Evolutionary conservation across 2,329 filamentous ascomycete genomes (phyloP), one percentile per base, ranked within the genome.

Genomic region (Lasiodiplodia citricola): DNA sequence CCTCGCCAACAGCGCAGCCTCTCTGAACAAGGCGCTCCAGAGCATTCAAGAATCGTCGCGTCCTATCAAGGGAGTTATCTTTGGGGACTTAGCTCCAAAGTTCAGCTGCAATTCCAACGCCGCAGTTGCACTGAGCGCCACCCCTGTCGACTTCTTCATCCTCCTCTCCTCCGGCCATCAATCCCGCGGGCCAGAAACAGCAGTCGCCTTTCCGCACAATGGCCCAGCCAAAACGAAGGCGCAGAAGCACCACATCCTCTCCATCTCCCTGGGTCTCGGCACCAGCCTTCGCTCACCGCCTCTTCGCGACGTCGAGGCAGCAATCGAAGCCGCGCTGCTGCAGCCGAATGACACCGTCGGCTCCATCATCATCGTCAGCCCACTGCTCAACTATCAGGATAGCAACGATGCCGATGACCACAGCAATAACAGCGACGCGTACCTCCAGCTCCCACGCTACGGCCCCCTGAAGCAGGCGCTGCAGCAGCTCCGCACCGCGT

Each of bases 191-290:
- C 25, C 38, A 16, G 38, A 8, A 47, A 72, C 74, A 28, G 28
- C 23, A 25, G 47, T n/a, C 63, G 13, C 41, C 67, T 60, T 79
- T 81, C 66, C 38, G 5, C 14, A 69, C 72, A 21, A 74, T 77
- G 66, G 87, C 88, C 63, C 35, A 18, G 47, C 37, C 25, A 25
- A 25, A 25, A 25, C 25, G 25, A 25, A 16, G 10, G 5, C 18
- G 51, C 13, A 41, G 38, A 73, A 73, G 56, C 70, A 69, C 47
- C 71, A 73, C 56, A 50, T 2, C 47, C 47, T 51, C 47, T 23
- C 47, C n/a, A 6, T 51, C 47, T 16, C 47, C 18, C 47, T 25
- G 3, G 47, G 47, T 5, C 47, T 51, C n/a, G 23, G 23, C 47
- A 51, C n/a, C 13, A 25, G 47, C 47, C 18, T 23, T 3, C 47